A percentile compares a stretch with the other conserved stretches of the same genome.
These are phyloP conservation scores for Citrus australasica DNA, from an alignment of 345 rosid species.

Conservation along the genomic window DNA sequence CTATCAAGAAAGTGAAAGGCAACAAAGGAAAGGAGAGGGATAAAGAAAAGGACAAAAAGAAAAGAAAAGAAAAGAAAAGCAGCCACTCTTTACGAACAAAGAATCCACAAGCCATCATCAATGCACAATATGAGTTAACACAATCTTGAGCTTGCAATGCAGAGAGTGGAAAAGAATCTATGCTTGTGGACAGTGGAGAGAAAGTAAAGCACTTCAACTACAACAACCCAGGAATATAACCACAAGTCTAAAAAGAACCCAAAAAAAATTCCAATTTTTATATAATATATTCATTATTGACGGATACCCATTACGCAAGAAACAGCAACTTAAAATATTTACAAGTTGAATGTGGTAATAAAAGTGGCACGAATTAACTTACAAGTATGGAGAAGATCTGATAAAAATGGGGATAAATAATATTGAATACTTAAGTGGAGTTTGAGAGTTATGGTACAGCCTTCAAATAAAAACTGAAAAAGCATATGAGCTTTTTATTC, in stretches of 20 bases:
- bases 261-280: background rate
- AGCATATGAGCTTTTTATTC: constrained; percentile 16
- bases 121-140: constrained; percentile 18
- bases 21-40: constrained; percentile 17
- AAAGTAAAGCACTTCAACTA: constrained; percentile 28
- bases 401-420: background rate
- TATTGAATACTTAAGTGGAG: constrained; percentile 16
- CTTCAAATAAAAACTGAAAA: constrained; percentile 16
- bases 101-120: constrained; percentile 27
- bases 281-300: background rate
- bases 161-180: constrained; percentile 29
- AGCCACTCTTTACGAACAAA: constrained; percentile 20
- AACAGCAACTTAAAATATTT: constrained; percentile 6
- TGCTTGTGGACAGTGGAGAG: constrained; percentile 27
- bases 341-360: constrained; percentile 3
- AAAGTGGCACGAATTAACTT: constrained; percentile 9
- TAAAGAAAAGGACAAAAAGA: constrained; percentile 12
- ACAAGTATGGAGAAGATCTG: constrained; percentile 17
- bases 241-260: background rate
- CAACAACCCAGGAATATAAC: constrained; percentile 20
- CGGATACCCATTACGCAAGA: constrained; percentile 4
- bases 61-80: constrained; percentile 7
- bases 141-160: constrained; percentile 16
- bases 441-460: constrained; percentile 14
- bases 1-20: constrained; percentile 34